Conservation (phyloP, 2,329 filamentous ascomycete genomes). For the Penicillium sp. region DNA sequence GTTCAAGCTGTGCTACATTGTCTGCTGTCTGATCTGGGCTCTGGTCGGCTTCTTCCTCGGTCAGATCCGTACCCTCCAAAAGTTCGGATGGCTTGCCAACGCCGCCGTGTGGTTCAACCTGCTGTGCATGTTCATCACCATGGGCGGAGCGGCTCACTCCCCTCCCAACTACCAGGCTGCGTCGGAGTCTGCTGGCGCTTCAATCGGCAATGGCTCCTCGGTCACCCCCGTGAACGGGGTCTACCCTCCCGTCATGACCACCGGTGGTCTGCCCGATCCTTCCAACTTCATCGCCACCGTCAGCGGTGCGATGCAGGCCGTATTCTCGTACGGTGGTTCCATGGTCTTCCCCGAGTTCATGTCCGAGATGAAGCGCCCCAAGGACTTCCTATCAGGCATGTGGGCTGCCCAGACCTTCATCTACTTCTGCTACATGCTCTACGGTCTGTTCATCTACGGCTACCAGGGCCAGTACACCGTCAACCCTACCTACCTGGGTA, state of each 20-base stretch:
- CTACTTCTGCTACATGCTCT: constrained; percentile 38
- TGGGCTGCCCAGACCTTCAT: constrained; percentile 38
- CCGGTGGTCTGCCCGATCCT: constrained; percentile 31
- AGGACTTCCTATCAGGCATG: constrained; percentile 39
- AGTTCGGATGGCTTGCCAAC: constrained; percentile 27
- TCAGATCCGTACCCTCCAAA: constrained; percentile 25
- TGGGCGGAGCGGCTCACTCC: constrained; percentile 15
- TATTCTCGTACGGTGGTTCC: constrained; percentile 41
- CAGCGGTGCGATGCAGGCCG: constrained; percentile 21
- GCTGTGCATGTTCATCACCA: constrained; percentile 27
- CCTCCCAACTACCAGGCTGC: constrained; percentile 11
- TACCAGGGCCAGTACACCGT: constrained; percentile 49
- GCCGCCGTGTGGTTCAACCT: constrained; percentile 27
- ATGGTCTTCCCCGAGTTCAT: constrained; percentile 50
- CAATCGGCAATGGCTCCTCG: constrained; percentile 9
- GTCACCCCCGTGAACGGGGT: constrained; percentile 6
- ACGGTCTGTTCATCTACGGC: constrained; percentile 33
- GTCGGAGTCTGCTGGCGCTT: constrained; percentile 20
- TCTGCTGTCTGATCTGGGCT: constrained; percentile 26
- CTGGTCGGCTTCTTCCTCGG: constrained; percentile 24
- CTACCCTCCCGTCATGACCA: constrained; percentile 36
- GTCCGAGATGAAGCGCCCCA: constrained; percentile 39
- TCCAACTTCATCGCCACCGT: constrained; percentile 7
- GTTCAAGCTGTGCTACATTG: constrained; percentile 25
- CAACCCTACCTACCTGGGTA: constrained; percentile 25